phyloP scores from a whole-genome alignment of 306 rosid genomes.

The Styphnolobium japonicum region DNA sequence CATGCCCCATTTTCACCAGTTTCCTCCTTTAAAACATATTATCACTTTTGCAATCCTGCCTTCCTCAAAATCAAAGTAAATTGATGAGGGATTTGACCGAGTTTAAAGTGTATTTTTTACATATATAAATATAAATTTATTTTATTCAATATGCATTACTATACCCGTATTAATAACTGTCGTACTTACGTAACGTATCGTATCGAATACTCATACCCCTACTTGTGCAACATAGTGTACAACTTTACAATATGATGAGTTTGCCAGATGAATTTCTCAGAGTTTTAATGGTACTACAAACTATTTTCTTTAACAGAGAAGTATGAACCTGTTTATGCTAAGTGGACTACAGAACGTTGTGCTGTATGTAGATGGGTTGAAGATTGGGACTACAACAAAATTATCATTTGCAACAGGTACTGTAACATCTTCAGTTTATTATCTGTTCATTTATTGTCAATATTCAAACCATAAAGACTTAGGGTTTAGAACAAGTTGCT shows the following conservation, averaged over 20 bases:
- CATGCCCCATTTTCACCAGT: too few relatives aligned
- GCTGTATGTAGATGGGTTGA: conserved; percentile 99
- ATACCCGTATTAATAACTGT: too few relatives aligned
- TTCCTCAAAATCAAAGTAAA: too few relatives aligned
- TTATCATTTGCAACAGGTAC: conserved; percentile 97
- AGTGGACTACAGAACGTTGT: conserved; percentile 99
- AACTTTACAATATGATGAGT: conserved; percentile 18
- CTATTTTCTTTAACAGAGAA: conserved; percentile 60
- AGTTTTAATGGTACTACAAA: conserved; percentile 14
- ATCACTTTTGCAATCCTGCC: too few relatives aligned
- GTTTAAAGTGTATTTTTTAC: too few relatives aligned
- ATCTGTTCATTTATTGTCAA: neutral
- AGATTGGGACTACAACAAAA: conserved; percentile 99
- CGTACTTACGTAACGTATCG: too few relatives aligned
- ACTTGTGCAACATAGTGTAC: too few relatives aligned
- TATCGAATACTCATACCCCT: too few relatives aligned
- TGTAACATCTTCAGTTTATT: neutral
- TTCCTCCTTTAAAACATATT: too few relatives aligned
- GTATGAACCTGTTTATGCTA: conserved; percentile 89
- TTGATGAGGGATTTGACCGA: too few relatives aligned
- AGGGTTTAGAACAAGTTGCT: conserved; percentile 5
- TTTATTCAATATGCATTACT: too few relatives aligned
- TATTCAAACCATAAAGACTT: conserved; percentile 1
- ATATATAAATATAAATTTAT: too few relatives aligned
- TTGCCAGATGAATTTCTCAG: conserved; percentile 19